Evolutionary conservation across 2,329 filamentous ascomycete genomes (phyloP).

Genomic region (Cladosporium sp.): DNA sequence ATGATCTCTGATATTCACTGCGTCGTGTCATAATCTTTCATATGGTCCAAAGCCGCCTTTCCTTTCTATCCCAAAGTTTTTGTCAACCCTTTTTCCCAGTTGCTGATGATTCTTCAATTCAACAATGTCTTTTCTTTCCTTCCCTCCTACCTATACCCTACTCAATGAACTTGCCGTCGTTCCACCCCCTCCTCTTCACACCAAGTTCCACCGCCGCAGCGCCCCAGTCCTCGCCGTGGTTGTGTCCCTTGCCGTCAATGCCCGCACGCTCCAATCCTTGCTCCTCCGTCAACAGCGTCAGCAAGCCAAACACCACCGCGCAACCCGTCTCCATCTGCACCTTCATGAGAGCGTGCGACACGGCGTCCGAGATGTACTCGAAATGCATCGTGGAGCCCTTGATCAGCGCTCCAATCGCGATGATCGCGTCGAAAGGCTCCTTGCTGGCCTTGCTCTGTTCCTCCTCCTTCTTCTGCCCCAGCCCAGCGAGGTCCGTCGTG

Average conservation of each 20-base stretch:
- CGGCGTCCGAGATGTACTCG: constrained; percentile 93
- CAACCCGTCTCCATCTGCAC: constrained; percentile 86
- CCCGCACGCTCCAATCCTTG: constrained; percentile 86
- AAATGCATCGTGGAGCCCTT: constrained; percentile 99
- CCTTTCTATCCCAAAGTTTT: neutral
- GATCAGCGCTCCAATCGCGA: constrained; percentile 93
- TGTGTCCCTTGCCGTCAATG: constrained; percentile 65
- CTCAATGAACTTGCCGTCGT: constrained; percentile 62
- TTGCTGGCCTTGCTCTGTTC: constrained; percentile 37
- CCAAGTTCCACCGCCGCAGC: constrained; percentile 91
- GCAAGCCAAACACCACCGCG: constrained; percentile 86
- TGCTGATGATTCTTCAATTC: neutral
- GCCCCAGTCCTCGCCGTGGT: constrained; percentile 97
- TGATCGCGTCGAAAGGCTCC: constrained; percentile 84
- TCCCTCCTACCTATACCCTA: constrained; percentile 24
- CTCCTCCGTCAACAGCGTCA: constrained; percentile 85
- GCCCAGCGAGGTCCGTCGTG: constrained; percentile 54
- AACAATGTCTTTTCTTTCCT: neutral
- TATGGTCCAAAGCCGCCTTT: neutral
- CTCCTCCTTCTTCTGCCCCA: constrained; percentile 6
- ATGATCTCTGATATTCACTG: neutral
- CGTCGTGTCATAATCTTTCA: neutral
- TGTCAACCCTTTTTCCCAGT: neutral
- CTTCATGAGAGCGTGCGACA: constrained; percentile 89
- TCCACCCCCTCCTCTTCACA: constrained; percentile 82